Evolutionary conservation across 768 basidiomycete genomes (phyloP).

Genomic region (Leucocoprinus birnbaumii): DNA sequence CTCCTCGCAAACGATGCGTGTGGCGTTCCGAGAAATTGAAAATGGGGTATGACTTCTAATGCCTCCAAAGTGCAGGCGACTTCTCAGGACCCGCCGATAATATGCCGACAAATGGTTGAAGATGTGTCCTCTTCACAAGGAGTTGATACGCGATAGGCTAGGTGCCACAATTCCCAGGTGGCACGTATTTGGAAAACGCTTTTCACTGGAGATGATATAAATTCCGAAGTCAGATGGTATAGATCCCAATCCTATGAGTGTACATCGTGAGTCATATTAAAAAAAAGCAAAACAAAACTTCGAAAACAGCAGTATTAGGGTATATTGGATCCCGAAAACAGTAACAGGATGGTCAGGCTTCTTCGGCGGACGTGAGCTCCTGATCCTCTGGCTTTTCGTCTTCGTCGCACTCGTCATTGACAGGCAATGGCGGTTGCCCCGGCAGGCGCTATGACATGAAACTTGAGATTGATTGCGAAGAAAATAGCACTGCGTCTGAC

Average conservation of each 20-base stretch:
- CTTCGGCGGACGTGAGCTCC: background rate
- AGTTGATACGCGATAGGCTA: background rate
- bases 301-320: background rate
- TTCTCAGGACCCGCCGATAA: background rate
- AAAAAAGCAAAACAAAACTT: background rate
- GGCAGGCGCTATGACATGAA: conserved; percentile 43
- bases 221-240: background rate
- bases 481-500: conserved; percentile 33
- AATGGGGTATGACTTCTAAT: background rate
- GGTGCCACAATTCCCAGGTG: too few species aligned
- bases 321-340: background rate
- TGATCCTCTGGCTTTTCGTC: too few species aligned
- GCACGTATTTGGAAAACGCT: background rate
- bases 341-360: background rate
- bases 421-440: conserved; percentile 50
- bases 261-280: background rate
- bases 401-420: conserved; percentile 22
- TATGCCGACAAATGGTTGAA: background rate
- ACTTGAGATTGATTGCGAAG: background rate
- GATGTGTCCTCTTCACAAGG: background rate
- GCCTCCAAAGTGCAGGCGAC: background rate
- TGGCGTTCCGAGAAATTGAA: too few species aligned
- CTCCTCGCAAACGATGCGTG: too few species aligned
- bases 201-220: background rate
- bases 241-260: background rate